These are phyloP conservation scores for Bipolaris victoriae DNA, from an alignment of 2,329 filamentous ascomycete species.

Conservation along the genomic window DNA sequence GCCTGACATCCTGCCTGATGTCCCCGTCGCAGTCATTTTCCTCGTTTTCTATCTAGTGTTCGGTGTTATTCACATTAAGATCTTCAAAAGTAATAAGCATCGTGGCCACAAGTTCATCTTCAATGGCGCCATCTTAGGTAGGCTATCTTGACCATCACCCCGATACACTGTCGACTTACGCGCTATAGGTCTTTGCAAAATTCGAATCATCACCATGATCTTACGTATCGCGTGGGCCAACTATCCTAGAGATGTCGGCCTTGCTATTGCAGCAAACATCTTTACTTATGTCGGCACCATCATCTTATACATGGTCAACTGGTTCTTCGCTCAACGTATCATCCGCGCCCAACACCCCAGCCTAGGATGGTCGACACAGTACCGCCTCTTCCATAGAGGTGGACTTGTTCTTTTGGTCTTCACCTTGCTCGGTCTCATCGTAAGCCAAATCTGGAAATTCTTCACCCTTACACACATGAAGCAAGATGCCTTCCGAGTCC, in stretches of 20 bases:
- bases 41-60: conserved; percentile 50
- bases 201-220: conserved; percentile 52
- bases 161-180: conserved; percentile 15
- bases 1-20: conserved; percentile 46
- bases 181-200: conserved; percentile 52
- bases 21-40: conserved; percentile 51
- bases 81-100: conserved; percentile 49
- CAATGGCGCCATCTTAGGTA: conserved; percentile 52
- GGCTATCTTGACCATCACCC: conserved; percentile 1
- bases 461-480: conserved; percentile 66
- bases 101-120: conserved; percentile 54
- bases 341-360: conserved; percentile 74
- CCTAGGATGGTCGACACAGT: conserved; percentile 69
- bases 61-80: conserved; percentile 50
- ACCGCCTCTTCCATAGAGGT: conserved; percentile 56
- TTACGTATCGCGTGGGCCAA: conserved; percentile 49
- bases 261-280: conserved; percentile 67
- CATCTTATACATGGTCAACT: conserved; percentile 78
- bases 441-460: conserved; percentile 66
- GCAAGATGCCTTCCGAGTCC: conserved; percentile 61
- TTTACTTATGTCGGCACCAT: conserved; percentile 77
- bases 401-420: conserved; percentile 62
- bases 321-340: conserved; percentile 78
- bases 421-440: conserved; percentile 70
- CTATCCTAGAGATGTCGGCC: conserved; percentile 49